Evolutionary conservation across 495 filamentous ascomycete species (phyloP).

Genomic region (Aspergillus haitiensis): DNA sequence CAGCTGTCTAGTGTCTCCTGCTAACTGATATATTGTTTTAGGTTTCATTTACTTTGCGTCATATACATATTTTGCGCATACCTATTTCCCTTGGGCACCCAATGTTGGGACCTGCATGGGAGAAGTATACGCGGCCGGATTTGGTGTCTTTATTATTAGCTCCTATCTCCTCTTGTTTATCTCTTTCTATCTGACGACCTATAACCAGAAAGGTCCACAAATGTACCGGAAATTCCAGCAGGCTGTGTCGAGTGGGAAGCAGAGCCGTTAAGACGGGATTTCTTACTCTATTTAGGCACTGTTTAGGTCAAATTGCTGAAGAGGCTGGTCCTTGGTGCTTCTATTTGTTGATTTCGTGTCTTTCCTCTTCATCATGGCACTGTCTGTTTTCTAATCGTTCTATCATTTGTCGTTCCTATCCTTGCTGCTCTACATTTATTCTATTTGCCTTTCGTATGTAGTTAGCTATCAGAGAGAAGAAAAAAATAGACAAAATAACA

Average conservation of each 20-base stretch:
- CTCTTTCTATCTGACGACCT: slow-evolving; percentile 26
- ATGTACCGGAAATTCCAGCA: background rate
- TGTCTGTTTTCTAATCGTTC: too few species aligned
- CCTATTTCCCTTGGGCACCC: slow-evolving; percentile 82
- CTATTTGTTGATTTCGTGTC: too few species aligned
- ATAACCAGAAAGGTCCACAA: slow-evolving; percentile 7
- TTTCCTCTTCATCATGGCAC: too few species aligned
- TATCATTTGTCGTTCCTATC: too few species aligned
- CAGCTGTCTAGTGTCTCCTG: background rate
- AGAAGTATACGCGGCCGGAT: slow-evolving; percentile 91
- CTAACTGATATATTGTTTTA: slow-evolving; percentile 39
- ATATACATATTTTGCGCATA: slow-evolving; percentile 79
- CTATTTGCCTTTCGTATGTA: too few species aligned
- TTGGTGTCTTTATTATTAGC: slow-evolving; percentile 83
- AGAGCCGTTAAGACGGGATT: too few species aligned
- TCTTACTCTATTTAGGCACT: too few species aligned
- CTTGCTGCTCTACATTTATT: too few species aligned
- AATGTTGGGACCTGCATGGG: slow-evolving; percentile 82
- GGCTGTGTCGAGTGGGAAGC: background rate
- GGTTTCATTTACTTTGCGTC: slow-evolving; percentile 92
- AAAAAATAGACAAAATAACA: too few species aligned
- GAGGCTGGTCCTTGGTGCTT: too few species aligned
- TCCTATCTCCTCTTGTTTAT: slow-evolving; percentile 96
- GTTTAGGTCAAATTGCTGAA: too few species aligned
- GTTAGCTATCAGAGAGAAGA: too few species aligned